Evolutionary conservation across 305 asterid species (phyloP), one percentile per base, ranked within the genome.

Genomic region (Fraxinus xanthoxyloides): DNA sequence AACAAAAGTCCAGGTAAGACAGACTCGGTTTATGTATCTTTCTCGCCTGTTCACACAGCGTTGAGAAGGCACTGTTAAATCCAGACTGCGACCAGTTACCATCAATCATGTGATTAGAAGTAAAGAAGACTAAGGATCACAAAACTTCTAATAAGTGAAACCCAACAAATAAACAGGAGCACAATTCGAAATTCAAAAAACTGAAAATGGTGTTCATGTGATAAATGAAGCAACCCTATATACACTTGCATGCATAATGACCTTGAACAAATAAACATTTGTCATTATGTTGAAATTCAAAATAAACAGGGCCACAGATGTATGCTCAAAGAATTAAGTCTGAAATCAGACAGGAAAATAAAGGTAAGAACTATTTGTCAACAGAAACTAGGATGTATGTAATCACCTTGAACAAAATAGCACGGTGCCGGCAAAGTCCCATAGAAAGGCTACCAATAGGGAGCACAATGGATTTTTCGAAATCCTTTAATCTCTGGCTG

Each of bases 401-500:
- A 79, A 79, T 87, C 78, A 96, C 99, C 97, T 96, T 96, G 87
- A 96, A 96, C 80, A 96, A 85, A 85, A 96, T 90, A 61, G 98
- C 97, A 26, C 99, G 97, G 81, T 96, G 99, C 91, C 98, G 91
- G 90, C 99, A 96, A 76, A 94, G 98, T 80, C 98, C 99, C 88
- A 89, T 86, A 13, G 97, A 93, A 72, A 94, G 87, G 82, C 87
- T 90, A 80, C 99, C 98, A 69, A 96, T 90, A 21, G 99, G 99
- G 65, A 96, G 87, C 38, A 93, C 97, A 81, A 92, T 81, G 84
- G 95, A 90, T 82, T 92, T 93, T 84, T 91, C 91, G 43, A 85
- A 56, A 84, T 93, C 97, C 88, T 86, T 86, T 46, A 89, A 80
- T 76, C 89, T 87, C 86, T 92, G 90, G 86, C 92, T 89, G 36